Percentiles rank a stretch among this genome's conserved stretches.
These are phyloP conservation scores for Aurinia saxatilis DNA, from an alignment of 345 rosid species.

Conservation along the genomic window DNA sequence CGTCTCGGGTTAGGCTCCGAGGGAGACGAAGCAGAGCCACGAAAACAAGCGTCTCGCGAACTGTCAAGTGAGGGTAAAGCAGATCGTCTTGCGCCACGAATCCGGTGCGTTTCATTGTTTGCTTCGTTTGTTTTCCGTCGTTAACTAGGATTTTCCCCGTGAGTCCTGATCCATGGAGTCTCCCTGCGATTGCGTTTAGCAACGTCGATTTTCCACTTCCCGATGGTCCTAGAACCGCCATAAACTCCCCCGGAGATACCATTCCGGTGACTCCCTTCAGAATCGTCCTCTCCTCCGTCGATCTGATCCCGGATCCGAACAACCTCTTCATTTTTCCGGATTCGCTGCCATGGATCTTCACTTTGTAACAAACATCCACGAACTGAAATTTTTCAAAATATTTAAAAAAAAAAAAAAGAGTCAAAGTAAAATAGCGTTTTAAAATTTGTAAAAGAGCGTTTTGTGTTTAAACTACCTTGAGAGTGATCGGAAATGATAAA, in stretches of 20 bases:
- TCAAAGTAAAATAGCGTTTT: constrained; percentile 19
- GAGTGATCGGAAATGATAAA: constrained; percentile 60
- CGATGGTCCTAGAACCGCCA: constrained; percentile 90
- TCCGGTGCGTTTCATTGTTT: constrained; percentile 58
- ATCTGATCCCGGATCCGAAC: constrained; percentile 15
- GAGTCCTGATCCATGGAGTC: constrained; percentile 47
- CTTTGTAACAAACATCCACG: constrained; percentile 55
- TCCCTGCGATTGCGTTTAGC: constrained; percentile 66
- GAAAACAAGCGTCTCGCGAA: constrained; percentile 76
- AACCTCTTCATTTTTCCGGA: constrained; percentile 32
- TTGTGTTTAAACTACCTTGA: no score
- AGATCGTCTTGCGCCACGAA: constrained; percentile 89
- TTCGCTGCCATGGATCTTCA: constrained; percentile 35
- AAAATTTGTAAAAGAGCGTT: no score
- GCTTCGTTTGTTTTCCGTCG: constrained; percentile 42
- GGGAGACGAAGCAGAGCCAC: constrained; percentile 76
- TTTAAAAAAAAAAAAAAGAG: not conserved
- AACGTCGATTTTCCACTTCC: constrained; percentile 96
- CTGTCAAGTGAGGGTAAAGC: constrained; percentile 92
- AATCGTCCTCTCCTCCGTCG: constrained; percentile 50
- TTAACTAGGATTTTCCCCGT: constrained; percentile 65
- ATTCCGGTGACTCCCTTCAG: constrained; percentile 65
- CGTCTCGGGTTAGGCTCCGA: constrained; percentile 31
- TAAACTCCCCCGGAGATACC: constrained; percentile 78
- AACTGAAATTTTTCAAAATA: constrained; percentile 38